Conservation (phyloP, 352 stramenopile genomes). For the Globisporangium polare region DNA sequence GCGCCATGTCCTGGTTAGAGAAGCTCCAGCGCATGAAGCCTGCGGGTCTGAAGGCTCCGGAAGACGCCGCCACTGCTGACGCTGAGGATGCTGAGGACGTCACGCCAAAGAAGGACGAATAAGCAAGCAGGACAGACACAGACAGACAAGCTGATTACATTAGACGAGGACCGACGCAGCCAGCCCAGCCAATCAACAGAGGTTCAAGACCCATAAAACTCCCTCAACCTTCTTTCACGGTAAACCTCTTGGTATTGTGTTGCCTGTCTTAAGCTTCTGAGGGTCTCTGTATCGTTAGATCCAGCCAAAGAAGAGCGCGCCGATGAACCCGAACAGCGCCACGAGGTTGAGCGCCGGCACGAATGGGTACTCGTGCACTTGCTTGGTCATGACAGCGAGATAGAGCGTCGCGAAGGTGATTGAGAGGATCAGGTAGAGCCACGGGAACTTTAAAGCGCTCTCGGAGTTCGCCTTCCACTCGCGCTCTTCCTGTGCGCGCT, state of each 20-base stretch:
- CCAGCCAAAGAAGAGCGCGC: slow-evolving; percentile 37
- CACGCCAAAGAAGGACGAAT: slow-evolving; percentile 14
- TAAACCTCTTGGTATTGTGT: slow-evolving; percentile 5
- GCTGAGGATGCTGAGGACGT: slow-evolving; percentile 13
- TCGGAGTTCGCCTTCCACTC: slow-evolving; percentile 25
- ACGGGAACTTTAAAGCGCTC: slow-evolving; percentile 35
- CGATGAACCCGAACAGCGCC: slow-evolving; percentile 32
- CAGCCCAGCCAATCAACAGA: neutral
- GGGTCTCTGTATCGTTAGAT: slow-evolving; percentile 3
- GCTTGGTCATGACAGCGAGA: slow-evolving; percentile 42
- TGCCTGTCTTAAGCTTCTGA: neutral
- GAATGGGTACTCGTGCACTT: slow-evolving; percentile 38
- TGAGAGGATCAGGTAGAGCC: slow-evolving; percentile 43
- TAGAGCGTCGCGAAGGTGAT: slow-evolving; percentile 55
- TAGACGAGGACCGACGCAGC: slow-evolving; percentile 10
- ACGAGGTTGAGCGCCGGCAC: slow-evolving; percentile 55
- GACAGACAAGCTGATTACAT: slow-evolving; percentile 11
- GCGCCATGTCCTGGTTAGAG: slow-evolving; percentile 82
- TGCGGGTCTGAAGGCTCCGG: slow-evolving; percentile 35
- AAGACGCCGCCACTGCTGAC: slow-evolving; percentile 23
- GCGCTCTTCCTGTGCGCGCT: slow-evolving; percentile 27
- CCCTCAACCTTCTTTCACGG: neutral
- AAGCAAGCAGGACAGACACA: neutral
- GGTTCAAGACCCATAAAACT: slow-evolving; percentile 10
- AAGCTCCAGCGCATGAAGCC: slow-evolving; percentile 88